phyloP scores from a whole-genome alignment of 257 asterid genomes.

The Gentiana straminea region DNA sequence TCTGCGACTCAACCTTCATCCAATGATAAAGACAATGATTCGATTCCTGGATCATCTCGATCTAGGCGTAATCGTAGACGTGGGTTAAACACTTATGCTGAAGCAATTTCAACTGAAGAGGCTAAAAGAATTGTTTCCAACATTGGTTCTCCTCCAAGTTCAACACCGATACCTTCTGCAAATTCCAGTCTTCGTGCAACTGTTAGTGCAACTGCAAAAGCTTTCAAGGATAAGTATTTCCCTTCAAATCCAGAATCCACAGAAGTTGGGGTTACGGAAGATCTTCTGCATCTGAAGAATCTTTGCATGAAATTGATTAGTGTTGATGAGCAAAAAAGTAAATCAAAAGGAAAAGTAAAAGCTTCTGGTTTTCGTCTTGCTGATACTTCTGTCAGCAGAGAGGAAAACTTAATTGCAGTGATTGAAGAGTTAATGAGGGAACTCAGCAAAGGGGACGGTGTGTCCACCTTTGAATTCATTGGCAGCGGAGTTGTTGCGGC shows the following conservation, averaged over 20 bases:
- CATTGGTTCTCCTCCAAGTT: constrained; percentile 40
- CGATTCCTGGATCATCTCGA: constrained; percentile 72
- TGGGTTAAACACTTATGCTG: constrained; percentile 45
- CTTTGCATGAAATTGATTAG: constrained; percentile 65
- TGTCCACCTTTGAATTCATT: constrained; percentile 91
- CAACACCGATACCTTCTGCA: constrained; percentile 43
- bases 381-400: constrained; percentile 52
- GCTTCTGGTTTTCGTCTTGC: constrained; percentile 34
- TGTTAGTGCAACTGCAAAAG: constrained; percentile 71
- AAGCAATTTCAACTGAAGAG: constrained; percentile 47
- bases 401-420: constrained; percentile 58
- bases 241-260: constrained; percentile 55
- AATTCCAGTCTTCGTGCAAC: constrained; percentile 58
- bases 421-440: constrained; percentile 73
- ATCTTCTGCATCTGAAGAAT: constrained; percentile 74
- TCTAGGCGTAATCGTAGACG: constrained; percentile 80
- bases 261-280: constrained; percentile 74
- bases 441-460: constrained; percentile 91
- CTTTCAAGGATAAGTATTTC: constrained; percentile 82
- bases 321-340: constrained; percentile 50
- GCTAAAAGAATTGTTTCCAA: constrained; percentile 32
- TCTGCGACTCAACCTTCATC: constrained; percentile 45
- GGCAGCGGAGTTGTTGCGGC: constrained; percentile 92
- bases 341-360: constrained; percentile 82
- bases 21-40: constrained; percentile 71